Conservation (phyloP, 192 early-diverging fungal genomes). For the Coemansia sp. region DNA sequence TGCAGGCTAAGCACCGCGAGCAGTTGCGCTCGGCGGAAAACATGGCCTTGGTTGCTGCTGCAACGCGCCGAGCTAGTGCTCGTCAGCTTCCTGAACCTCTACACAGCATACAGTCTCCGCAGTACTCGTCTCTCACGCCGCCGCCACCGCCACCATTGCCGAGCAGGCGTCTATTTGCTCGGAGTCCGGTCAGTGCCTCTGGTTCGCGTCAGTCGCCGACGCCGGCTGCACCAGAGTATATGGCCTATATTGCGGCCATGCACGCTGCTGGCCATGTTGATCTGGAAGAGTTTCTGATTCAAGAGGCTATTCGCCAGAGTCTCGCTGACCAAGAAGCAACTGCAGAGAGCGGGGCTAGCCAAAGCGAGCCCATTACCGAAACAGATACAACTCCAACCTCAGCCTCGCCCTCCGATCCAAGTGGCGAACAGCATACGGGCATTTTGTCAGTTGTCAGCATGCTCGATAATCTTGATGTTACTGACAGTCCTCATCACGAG, state of each 20-base stretch:
- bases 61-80: conserved; percentile 33
- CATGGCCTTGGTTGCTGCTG: conserved; percentile 42
- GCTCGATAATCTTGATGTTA: not conserved
- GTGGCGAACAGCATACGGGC: not conserved
- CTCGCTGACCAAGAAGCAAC: conserved; percentile 60
- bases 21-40: conserved; percentile 33
- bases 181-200: not conserved
- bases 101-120: not conserved
- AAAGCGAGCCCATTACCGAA: not conserved
- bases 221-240: conserved; percentile 53
- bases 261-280: conserved; percentile 71
- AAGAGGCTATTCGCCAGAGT: conserved; percentile 86
- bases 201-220: not conserved
- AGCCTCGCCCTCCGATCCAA: too few species aligned
- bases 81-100: not conserved
- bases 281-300: conserved; percentile 88
- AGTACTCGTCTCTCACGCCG: not conserved
- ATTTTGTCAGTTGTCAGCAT: not conserved
- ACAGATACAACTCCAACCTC: not conserved
- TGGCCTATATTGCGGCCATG: conserved; percentile 65
- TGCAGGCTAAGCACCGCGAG: conserved; percentile 19
- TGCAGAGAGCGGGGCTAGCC: conserved; percentile 5
- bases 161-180: not conserved
- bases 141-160: not conserved
- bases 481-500: not conserved